A percentile compares a stretch with the other conserved stretches of the same genome.
phyloP scores from a whole-genome alignment of 192 early-diverging fungal species.

The Entomortierella beljakovae region DNA sequence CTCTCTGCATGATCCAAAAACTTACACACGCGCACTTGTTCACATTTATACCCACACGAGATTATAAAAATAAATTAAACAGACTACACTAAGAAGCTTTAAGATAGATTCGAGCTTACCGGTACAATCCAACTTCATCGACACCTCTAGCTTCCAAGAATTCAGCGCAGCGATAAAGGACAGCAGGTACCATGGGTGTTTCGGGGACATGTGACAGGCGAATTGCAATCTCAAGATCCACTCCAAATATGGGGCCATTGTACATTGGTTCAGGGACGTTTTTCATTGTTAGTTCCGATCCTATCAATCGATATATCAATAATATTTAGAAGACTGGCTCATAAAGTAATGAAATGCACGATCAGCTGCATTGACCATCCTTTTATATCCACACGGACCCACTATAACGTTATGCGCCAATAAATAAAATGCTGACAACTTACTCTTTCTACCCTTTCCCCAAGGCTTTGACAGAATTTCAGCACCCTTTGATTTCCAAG shows the following conservation, averaged over 20 bases:
- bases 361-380: neutral
- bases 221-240: slow-evolving; percentile 34
- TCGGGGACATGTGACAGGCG: slow-evolving; percentile 31
- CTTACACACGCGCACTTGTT: neutral
- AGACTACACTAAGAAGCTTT: neutral
- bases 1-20: slow-evolving; percentile 7
- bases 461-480: slow-evolving; percentile 43
- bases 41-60: too few relatives aligned
- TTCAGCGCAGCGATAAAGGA: slow-evolving; percentile 45
- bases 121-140: slow-evolving; percentile 50
- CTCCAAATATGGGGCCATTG: slow-evolving; percentile 29
- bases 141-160: slow-evolving; percentile 45
- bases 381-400: neutral
- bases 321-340: neutral
- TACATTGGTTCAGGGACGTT: neutral
- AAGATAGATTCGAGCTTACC: slow-evolving; percentile 22
- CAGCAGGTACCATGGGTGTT: slow-evolving; percentile 46
- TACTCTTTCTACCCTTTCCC: slow-evolving; percentile 44
- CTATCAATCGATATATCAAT: slow-evolving; percentile 1
- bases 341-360: neutral
- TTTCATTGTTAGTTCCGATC: slow-evolving; percentile 36
- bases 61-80: neutral
- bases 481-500: slow-evolving; percentile 38
- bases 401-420: neutral
- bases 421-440: too few relatives aligned